Percentiles rank a stretch among this genome's conserved stretches.
Conservation (phyloP, 768 basidiomycete species). For the Phanerochaete sordida region DNA sequence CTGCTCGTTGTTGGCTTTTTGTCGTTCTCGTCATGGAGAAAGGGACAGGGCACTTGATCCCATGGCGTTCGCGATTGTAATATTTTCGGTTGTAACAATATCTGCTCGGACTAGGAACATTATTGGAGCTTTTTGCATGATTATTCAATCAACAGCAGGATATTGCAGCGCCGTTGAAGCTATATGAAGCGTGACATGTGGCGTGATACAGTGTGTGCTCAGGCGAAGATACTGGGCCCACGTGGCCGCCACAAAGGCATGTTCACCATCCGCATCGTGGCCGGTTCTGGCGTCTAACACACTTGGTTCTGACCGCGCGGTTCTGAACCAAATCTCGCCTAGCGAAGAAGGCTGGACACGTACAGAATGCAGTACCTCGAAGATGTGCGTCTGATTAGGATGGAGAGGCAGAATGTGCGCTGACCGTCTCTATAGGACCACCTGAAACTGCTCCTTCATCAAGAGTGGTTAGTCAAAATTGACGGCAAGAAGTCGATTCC, state of each 20-base stretch:
- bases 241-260: background rate
- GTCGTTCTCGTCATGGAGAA: slow-evolving; percentile 56
- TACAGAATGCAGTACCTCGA: background rate
- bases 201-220: too few species aligned
- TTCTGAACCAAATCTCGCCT: background rate
- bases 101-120: slow-evolving; percentile 6
- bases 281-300: background rate
- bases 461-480: slow-evolving; percentile 73
- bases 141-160: too few species aligned
- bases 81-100: background rate
- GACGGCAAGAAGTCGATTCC: slow-evolving; percentile 58
- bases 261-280: background rate
- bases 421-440: slow-evolving; percentile 41
- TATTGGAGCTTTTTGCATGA: background rate
- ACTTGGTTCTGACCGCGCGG: background rate
- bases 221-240: too few species aligned
- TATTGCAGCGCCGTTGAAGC: too few species aligned
- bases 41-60: slow-evolving; percentile 20
- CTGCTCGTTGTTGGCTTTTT: slow-evolving; percentile 74
- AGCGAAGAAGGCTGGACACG: background rate
- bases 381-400: background rate
- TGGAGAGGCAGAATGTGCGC: too few species aligned
- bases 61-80: background rate
- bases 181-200: too few species aligned
- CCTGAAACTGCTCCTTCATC: slow-evolving; percentile 50